These are phyloP conservation scores for Fallopia convolvulus DNA, from an alignment of 148 eudicot genomes.

Conservation along the genomic window DNA sequence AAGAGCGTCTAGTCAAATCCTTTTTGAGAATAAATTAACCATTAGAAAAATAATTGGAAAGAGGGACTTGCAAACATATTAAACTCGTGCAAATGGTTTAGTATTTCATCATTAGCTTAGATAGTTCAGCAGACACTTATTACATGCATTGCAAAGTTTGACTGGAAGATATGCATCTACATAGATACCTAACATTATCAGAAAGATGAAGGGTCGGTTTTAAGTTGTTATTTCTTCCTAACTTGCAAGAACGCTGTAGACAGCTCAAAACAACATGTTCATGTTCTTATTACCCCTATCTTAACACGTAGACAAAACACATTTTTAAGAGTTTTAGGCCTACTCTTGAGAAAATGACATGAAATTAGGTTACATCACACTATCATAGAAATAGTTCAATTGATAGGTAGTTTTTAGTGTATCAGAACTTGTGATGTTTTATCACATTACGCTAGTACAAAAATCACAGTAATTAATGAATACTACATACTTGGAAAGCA, in stretches of 20 bases:
- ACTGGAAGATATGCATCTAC: not conserved
- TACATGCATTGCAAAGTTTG: not conserved
- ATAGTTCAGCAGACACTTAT: not conserved
- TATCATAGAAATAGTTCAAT: not conserved
- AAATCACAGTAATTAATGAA: too few relatives aligned
- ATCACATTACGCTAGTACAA: not conserved
- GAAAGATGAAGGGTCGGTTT: not conserved
- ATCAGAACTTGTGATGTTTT: not conserved
- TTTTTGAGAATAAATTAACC: not conserved
- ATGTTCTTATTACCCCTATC: not conserved
- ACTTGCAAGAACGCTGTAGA: not conserved
- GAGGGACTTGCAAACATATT: not conserved
- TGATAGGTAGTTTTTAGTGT: not conserved
- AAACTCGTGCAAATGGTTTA: slow-evolving; percentile 3
- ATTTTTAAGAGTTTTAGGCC: not conserved
- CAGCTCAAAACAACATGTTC: not conserved
- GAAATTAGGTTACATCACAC: not conserved
- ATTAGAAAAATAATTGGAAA: not conserved
- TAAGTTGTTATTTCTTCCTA: not conserved
- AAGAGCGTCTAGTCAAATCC: not conserved
- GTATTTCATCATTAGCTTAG: not conserved
- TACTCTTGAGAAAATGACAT: not conserved
- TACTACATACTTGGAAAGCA: not conserved
- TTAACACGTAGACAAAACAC: not conserved
- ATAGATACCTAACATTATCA: not conserved